Evolutionary conservation across 371 early-diverging fungal genomes (phyloP), one percentile per base, ranked within the genome.

Genomic region (Vittaforma corneae): DNA sequence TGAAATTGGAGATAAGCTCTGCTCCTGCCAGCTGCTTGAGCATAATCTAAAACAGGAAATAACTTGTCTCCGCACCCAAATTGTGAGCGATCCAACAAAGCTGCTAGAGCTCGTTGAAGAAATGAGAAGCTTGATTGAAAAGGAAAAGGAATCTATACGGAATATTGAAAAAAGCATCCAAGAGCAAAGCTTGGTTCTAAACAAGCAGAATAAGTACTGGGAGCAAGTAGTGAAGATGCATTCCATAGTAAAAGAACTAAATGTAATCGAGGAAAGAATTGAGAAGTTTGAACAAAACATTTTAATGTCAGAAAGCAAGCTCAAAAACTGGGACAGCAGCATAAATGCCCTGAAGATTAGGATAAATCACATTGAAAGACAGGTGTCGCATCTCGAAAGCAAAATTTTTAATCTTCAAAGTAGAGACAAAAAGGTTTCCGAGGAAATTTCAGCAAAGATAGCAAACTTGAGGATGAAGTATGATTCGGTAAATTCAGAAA

Each of bases 41-140:
- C 42, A 69, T 16, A 68, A 68, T 54, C 22, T 68, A 11, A 68
- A 50, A 57, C 52, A 68, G 44, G 75, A 75, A 22, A 70, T 75
- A 35, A 56, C 59, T 18, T 50, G 57, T 34, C 47, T 75, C 22
- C 67, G 62, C 35, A 67, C 70, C 24, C 71, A 71, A 62, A 51
- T 75, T 22, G 72, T 75, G 6, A 61, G 56, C 52, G 70, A 75
- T 57, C 75, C 75, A 20, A 51, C 45, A 11, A 65, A 70, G 37
- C 51, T 75, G 34, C 32, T 75, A 32, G 57, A 47, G 14, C 48
- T 75, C n/a, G 37, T 75, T 24, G 57, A 70, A 40, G 75, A 75
- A 55, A 75, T 75, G 75, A 56, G 59, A 48, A 20, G 34, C 20
- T 14, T 71, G 5, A 37, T 75, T 32, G 4, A 26, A 6, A 68